Evolutionary conservation across 345 rosid genomes (phyloP), one percentile per base, ranked within the genome.

Genomic region (Cardamine occulta): DNA sequence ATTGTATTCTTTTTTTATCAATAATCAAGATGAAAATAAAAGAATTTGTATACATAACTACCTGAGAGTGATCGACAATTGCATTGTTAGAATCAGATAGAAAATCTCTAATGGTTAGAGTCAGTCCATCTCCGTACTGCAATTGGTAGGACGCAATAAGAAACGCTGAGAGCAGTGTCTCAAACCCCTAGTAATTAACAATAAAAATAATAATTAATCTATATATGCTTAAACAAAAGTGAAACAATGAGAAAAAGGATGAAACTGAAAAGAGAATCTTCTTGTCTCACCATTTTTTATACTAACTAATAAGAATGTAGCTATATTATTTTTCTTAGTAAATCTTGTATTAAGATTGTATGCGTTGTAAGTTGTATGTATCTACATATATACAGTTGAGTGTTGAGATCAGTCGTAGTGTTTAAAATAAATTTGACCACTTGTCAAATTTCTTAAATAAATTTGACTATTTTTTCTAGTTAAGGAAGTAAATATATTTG

Each of bases 251-350:
- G 24, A 56, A 31, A 28, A 8, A 6, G 6, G 18, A 23, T n/a
- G 13, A 17, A 73, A 51, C 40, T 32, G 39, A 39, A 6, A 10
- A 4, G 26, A 1, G 1, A 54, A 54, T 54, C 13, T 29, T 29
- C 18, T 39, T 14, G 17, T 31, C 77, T 54, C 71, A 64, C 77
- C 77, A 74, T 74, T 74, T 45, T 42, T 64, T 6, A 14, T 13
- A 19, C 14, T 13, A 19, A 53, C 5, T 24, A 14, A 61, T 26
- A n/a, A 72, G 2, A 49, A 72, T 11, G 7, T 57, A 32, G 14
- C 8, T 32, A 59, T 23, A 2, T 35, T 14, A 4, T 2, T 35
- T 17, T 53, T 24, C n/a, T 15, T 73, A 5, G 55, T 40, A 37
- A 42, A 39, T 47, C 0, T 21, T 21, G 15, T 55, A 15, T 54